Evolutionary conservation across 495 filamentous ascomycete genomes (phyloP), one percentile per base, ranked within the genome.

Genomic region (Aspergillus nidulans): DNA sequence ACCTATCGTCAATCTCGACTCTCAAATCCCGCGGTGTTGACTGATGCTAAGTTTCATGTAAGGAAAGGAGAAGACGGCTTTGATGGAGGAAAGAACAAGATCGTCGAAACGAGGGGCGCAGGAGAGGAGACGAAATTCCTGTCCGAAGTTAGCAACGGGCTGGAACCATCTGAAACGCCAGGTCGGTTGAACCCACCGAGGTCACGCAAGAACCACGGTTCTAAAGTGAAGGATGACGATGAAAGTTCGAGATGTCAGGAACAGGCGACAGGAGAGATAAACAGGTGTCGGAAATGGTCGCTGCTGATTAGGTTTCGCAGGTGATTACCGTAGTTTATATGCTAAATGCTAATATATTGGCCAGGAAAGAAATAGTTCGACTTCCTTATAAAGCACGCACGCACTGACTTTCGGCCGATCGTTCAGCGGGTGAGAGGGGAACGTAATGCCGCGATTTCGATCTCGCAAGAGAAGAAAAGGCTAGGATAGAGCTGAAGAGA

Each of bases 131-230:
- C 36, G 25, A 18, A 30, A 47, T 28, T 28, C 21, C 26, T 28
- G 16, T 30, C 25, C 25, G 43, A 24, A 44, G 40, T 42, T 40
- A 34, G 20, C 28, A 25, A 39, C 26, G 46, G 30, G 25, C 49
- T 41, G 44, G 47, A 32, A 39, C 20, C 21, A 26, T 12, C 32
- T 48, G 53, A 49, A 45, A 43, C 40, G 32, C 24, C 47, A 45
- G 13, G 25, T 8, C 18, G 25, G 21, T 2, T 49, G 42, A 39
- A 49, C 36, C 30, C 47, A 16, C 21, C 30, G 19, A 13, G 21
- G 10, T 0, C 20, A 19, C 15, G 16, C 32, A 16, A 19, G 57
- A 69, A 61, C 62, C 63, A 64, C 63, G 61, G 64, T 59, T 67
- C 61, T 6, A 18, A n/a, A 24, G 36, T 23, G 25, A 25, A 48